These are phyloP conservation scores for Pleurostoma richardsiae DNA, from an alignment of 2,329 filamentous ascomycete species.

Conservation along the genomic window DNA sequence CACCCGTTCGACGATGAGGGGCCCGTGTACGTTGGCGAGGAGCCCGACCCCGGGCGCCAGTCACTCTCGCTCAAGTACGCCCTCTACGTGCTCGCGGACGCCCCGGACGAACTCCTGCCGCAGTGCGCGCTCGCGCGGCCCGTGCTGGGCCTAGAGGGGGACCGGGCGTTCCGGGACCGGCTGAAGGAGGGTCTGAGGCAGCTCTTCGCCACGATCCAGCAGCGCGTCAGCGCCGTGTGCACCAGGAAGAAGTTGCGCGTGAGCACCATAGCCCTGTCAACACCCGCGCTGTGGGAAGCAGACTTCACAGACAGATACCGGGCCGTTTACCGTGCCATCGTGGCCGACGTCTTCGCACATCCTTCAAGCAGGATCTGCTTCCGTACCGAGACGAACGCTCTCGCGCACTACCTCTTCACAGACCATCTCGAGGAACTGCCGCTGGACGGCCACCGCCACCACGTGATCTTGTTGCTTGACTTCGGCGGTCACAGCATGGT, in stretches of 20 bases:
- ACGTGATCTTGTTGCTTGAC: conserved; percentile 5
- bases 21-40: conserved; percentile 7
- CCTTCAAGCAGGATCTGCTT: conserved; percentile 1
- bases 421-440: neutral
- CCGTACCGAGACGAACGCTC: conserved; percentile 1
- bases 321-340: conserved; percentile 6
- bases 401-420: conserved; percentile 3
- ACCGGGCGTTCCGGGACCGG: conserved; percentile 1
- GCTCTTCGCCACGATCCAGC: conserved; percentile 3
- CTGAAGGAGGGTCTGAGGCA: conserved; percentile 4
- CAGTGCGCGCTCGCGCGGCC: conserved; percentile 4
- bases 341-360: neutral
- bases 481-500: conserved; percentile 9
- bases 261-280: conserved; percentile 6
- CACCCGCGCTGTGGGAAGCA: conserved; percentile 9
- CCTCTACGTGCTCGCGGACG: conserved; percentile 4
- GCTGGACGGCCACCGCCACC: neutral
- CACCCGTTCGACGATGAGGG: conserved; percentile 13
- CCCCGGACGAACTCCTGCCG: conserved; percentile 5
- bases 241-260: neutral
- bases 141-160: neutral
- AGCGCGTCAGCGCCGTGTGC: conserved; percentile 5
- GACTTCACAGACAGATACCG: too few species aligned
- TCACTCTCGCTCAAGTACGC: conserved; percentile 8
- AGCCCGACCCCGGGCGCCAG: neutral